Base-by-base conservation (phyloP, 2,329 filamentous ascomycete genomes). In the Coniochaeta prunicola region DNA sequence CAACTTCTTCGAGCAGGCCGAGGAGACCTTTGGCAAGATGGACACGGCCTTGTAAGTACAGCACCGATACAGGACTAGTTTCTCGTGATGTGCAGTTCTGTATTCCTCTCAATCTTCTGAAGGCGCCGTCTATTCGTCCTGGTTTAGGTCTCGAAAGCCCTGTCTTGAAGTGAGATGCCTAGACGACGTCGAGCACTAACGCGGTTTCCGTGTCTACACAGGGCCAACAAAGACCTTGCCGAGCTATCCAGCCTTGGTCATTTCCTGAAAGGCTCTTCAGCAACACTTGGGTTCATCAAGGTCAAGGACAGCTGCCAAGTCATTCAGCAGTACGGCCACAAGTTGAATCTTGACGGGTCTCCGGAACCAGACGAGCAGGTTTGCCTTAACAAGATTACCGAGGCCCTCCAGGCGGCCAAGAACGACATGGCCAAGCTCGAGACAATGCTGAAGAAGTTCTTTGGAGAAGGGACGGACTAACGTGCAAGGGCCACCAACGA, bases 241-340 rank as follows among this genome's bases (percentile, higher is more conserved):
- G 78, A 86, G 64, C 84, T 97, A 38, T 96, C 91, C 34, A 81
- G 84, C 57, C 86, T 96, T 33, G 94, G 94, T 45, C 94, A 99
- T 76, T 99, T 96, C 77, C 82, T 99, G 66, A 99, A 99, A 77
- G 94, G 94, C 61, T 97, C 93, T 7, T 97, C 93, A 9, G 93
- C 94, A 40, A 97, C 94, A 4, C 83, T 99, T 58, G 94, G 94
- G 53, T 83, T 97, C 58, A 88, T 84, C 68, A 96, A 96, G 73
- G 89, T 99, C 67, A 90, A 91, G 72, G 92, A 97, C 69, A 88
- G 86, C 62, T 99, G 94, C 77, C 92, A 97, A 76, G 92, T 96
- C 80, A 97, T 99, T 68, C 93, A 99, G 74, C 89, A 96, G 69
- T 96, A 87, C 71, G 93, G 93, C 65, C 89, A 89, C 68, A 80